Conservation (phyloP, 2,329 filamentous ascomycete species). For the Akanthomyces uredinophilus region DNA sequence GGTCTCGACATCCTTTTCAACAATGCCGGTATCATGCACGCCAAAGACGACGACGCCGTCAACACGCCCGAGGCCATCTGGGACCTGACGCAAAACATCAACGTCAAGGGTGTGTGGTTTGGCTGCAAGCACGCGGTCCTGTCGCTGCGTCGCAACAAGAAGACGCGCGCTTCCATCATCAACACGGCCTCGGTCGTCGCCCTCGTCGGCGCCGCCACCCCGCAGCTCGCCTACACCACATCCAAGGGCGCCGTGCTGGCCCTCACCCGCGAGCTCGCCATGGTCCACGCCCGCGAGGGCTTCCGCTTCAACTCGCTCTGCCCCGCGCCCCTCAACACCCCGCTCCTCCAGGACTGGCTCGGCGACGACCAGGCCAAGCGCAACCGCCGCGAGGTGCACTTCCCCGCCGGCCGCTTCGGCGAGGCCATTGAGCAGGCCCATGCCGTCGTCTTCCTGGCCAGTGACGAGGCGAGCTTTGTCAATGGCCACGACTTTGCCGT, state of each 20-base stretch:
- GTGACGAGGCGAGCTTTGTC: constrained; percentile 83
- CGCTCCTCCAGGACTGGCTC: constrained; percentile 87
- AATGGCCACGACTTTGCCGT: constrained; percentile 92
- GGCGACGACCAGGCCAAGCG: constrained; percentile 82
- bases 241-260: constrained; percentile 91
- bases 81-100: constrained; percentile 90
- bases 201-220: constrained; percentile 78
- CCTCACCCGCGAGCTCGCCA: constrained; percentile 82
- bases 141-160: constrained; percentile 71
- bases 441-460: constrained; percentile 80
- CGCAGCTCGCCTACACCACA: constrained; percentile 88
- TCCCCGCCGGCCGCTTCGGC: constrained; percentile 81
- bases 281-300: constrained; percentile 84
- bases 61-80: constrained; percentile 86
- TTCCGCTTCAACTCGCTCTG: constrained; percentile 89
- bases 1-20: constrained; percentile 93
- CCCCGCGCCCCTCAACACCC: constrained; percentile 87
- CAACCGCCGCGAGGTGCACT: constrained; percentile 78
- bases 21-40: constrained; percentile 97
- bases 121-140: constrained; percentile 88
- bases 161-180: constrained; percentile 77
- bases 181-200: constrained; percentile 90
- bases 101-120: constrained; percentile 98
- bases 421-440: constrained; percentile 93
- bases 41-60: constrained; percentile 71